phyloP scores from a whole-genome alignment of 495 filamentous ascomycete species.

The Daldinia decipiens region DNA sequence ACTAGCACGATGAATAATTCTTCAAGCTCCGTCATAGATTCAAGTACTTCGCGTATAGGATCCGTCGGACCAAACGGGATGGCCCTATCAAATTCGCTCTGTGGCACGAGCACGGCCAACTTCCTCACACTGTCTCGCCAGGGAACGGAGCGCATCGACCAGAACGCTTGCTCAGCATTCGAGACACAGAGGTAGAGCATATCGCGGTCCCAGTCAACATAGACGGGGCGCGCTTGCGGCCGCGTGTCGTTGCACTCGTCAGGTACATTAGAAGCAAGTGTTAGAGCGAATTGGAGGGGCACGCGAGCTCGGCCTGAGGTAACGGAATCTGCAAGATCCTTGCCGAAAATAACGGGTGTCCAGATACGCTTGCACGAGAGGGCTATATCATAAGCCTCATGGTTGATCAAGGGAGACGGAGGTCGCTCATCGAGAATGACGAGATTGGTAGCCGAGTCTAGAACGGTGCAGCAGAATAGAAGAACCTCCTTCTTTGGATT shows the following conservation, averaged over 20 bases:
- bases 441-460: slow-evolving; percentile 39
- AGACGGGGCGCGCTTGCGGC: slow-evolving; percentile 15
- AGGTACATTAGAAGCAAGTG: neutral
- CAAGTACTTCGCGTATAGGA: slow-evolving; percentile 33
- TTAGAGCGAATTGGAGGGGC: slow-evolving; percentile 13
- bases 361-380: slow-evolving; percentile 22
- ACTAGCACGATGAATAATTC: slow-evolving; percentile 33
- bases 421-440: slow-evolving; percentile 23
- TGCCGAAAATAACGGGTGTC: slow-evolving; percentile 28
- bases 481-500: slow-evolving; percentile 28
- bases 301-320: slow-evolving; percentile 16
- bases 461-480: slow-evolving; percentile 25
- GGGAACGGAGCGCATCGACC: slow-evolving; percentile 26
- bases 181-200: slow-evolving; percentile 36
- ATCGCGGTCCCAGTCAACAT: slow-evolving; percentile 35
- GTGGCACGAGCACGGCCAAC: slow-evolving; percentile 32
- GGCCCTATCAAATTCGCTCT: slow-evolving; percentile 31
- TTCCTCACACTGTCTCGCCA: slow-evolving; percentile 25
- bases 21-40: slow-evolving; percentile 24
- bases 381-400: slow-evolving; percentile 27
- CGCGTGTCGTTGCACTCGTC: neutral
- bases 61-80: slow-evolving; percentile 35
- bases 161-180: slow-evolving; percentile 38
- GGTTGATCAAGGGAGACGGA: slow-evolving; percentile 31
- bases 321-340: slow-evolving; percentile 24